These are phyloP conservation scores for Penium margaritaceum DNA, from an alignment of 139 green algal genomes.

Conservation along the genomic window DNA sequence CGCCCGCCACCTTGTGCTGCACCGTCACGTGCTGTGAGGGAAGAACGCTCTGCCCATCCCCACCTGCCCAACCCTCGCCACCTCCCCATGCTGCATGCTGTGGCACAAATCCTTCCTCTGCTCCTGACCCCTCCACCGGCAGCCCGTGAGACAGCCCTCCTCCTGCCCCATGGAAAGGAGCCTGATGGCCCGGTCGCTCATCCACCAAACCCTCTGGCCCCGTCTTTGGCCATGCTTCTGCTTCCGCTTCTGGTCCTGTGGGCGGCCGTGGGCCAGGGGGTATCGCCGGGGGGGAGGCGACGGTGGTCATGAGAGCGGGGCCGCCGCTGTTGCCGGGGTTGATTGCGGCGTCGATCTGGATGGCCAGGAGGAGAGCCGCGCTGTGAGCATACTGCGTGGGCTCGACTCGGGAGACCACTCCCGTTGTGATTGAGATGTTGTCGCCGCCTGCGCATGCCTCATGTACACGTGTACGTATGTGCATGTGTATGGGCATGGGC, in stretches of 20 bases:
- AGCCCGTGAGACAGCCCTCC: too few relatives aligned
- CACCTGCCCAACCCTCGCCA: background rate
- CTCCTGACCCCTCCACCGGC: too few relatives aligned
- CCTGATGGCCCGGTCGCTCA: too few relatives aligned
- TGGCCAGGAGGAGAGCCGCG: slow-evolving; percentile 62
- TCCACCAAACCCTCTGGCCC: background rate
- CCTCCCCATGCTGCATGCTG: too few relatives aligned
- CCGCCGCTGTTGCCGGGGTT: slow-evolving; percentile 61
- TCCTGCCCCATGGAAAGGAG: too few relatives aligned
- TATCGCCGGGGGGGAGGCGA: background rate
- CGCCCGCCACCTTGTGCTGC: slow-evolving; percentile 56
- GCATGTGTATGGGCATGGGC: too few relatives aligned
- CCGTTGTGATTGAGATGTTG: slow-evolving; percentile 52
- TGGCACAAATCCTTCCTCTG: too few relatives aligned
- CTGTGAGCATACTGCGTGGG: slow-evolving; percentile 82
- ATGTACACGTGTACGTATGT: too few relatives aligned
- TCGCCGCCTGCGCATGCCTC: slow-evolving; percentile 16
- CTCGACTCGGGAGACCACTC: slow-evolving; percentile 72
- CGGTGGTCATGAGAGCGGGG: background rate
- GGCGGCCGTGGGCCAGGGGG: background rate
- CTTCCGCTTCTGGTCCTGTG: background rate
- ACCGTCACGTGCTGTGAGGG: too few relatives aligned
- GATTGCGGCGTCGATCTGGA: slow-evolving; percentile 56
- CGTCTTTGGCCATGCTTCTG: background rate
- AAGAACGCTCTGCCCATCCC: too few relatives aligned